Evolutionary conservation across 1,284 basidiomycete species (phyloP).

Genomic region (Hemileia vastatrix): DNA sequence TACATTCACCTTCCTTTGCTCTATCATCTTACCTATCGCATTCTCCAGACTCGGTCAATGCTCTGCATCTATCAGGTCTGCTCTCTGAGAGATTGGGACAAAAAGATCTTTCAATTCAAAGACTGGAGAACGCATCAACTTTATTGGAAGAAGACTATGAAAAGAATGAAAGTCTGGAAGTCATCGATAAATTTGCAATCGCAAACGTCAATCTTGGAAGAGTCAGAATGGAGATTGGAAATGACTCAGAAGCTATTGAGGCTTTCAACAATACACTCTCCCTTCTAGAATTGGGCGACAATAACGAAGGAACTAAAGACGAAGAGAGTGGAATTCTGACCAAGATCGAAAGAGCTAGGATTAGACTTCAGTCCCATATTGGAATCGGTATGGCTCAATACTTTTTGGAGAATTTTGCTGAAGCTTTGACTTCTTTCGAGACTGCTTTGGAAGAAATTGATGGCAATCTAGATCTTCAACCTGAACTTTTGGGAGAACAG

Average conservation of each 20-base stretch:
- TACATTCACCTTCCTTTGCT: constrained; percentile 57
- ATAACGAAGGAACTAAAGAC: constrained; percentile 46
- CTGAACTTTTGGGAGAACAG: no score
- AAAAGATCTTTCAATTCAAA: constrained; percentile 54
- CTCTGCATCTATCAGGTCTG: constrained; percentile 73
- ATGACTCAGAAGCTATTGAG: constrained; percentile 57
- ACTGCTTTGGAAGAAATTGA: background rate
- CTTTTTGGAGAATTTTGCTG: constrained; percentile 56
- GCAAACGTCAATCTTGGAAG: constrained; percentile 76
- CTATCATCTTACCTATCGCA: constrained; percentile 65
- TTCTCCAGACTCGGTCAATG: constrained; percentile 61
- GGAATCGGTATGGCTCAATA: constrained; percentile 63
- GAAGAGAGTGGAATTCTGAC: constrained; percentile 32
- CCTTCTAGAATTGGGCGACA: constrained; percentile 51
- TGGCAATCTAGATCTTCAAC: background rate
- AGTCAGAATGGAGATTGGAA: constrained; percentile 55
- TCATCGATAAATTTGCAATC: constrained; percentile 69
- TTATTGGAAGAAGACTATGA: constrained; percentile 82
- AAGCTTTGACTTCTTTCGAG: constrained; percentile 21
- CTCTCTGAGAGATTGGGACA: constrained; percentile 76
- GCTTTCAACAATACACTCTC: constrained; percentile 65
- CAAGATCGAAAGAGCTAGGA: no score
- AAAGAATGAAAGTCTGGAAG: constrained; percentile 62
- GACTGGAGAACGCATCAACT: constrained; percentile 57
- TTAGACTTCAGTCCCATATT: constrained; percentile 60